These are phyloP conservation scores for Solanum neorickii DNA, from an alignment of 257 asterid species.

Conservation along the genomic window DNA sequence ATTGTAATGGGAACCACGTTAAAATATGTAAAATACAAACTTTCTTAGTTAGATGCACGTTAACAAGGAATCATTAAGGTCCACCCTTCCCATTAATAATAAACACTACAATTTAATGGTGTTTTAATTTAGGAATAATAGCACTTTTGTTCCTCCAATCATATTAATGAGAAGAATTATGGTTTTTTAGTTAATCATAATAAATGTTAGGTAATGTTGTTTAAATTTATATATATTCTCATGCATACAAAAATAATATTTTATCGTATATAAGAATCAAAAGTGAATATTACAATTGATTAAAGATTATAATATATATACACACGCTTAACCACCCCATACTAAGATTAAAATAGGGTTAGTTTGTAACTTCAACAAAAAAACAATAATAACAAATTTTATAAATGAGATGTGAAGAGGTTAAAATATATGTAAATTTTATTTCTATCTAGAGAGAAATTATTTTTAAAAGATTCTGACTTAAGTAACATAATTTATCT, in stretches of 20 bases:
- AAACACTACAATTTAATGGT: neutral
- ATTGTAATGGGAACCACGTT: neutral
- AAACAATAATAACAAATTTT: neutral
- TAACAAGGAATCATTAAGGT: neutral
- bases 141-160: neutral
- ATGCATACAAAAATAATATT: neutral
- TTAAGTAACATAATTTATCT: too few species aligned
- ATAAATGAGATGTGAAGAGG: neutral
- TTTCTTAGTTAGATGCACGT: neutral
- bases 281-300: neutral
- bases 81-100: neutral
- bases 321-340: neutral
- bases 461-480: neutral
- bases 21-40: neutral
- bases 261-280: too few species aligned
- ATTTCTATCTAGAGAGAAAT: fast-evolving
- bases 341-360: neutral
- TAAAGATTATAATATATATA: too few species aligned
- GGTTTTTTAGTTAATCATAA: neutral
- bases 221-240: too few species aligned
- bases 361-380: too few species aligned
- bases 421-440: neutral
- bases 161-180: neutral
- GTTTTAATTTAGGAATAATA: neutral
- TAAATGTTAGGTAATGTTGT: too few species aligned